Evolutionary conservation across 83 land plant genomes (phyloP).

Genomic region (Picea engelmannii): DNA sequence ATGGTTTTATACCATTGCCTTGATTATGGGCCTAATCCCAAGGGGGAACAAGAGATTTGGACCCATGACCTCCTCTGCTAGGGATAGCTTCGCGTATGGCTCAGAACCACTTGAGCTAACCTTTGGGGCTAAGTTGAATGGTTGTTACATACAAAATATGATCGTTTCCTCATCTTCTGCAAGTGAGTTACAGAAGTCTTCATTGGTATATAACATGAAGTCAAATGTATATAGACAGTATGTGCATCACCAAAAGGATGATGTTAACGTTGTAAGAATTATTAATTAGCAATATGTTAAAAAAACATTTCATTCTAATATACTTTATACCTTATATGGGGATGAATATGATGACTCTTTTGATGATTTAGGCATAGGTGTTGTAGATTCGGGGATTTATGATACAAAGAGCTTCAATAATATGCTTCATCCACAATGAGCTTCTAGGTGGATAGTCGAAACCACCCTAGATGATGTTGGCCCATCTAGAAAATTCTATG

Average conservation of each 20-base stretch:
- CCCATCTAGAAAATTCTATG: slow-evolving; percentile 2
- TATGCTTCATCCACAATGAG: slow-evolving; percentile 20
- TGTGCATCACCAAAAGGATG: slow-evolving; percentile 46
- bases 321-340: slow-evolving; percentile 80
- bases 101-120: too few relatives aligned
- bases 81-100: too few relatives aligned
- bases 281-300: slow-evolving; percentile 53
- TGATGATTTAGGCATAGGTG: slow-evolving; percentile 79
- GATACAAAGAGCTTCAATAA: slow-evolving; percentile 65
- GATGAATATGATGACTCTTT: slow-evolving; percentile 99
- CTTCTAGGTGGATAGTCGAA: slow-evolving; percentile 4
- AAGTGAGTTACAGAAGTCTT: neutral
- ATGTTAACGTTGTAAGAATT: slow-evolving; percentile 24
- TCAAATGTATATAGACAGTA: slow-evolving; percentile 44
- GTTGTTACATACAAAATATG: neutral
- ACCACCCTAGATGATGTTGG: neutral
- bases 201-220: neutral
- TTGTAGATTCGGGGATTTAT: slow-evolving; percentile 66
- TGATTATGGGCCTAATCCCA: too few relatives aligned
- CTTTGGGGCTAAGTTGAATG: neutral
- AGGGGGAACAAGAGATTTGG: too few relatives aligned
- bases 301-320: slow-evolving; percentile 45
- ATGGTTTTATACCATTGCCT: too few relatives aligned
- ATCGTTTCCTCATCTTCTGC: slow-evolving; percentile 32
- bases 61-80: too few relatives aligned